These are phyloP conservation scores for Pythium aristosporum DNA, from an alignment of 352 stramenopile genomes.

Conservation along the genomic window DNA sequence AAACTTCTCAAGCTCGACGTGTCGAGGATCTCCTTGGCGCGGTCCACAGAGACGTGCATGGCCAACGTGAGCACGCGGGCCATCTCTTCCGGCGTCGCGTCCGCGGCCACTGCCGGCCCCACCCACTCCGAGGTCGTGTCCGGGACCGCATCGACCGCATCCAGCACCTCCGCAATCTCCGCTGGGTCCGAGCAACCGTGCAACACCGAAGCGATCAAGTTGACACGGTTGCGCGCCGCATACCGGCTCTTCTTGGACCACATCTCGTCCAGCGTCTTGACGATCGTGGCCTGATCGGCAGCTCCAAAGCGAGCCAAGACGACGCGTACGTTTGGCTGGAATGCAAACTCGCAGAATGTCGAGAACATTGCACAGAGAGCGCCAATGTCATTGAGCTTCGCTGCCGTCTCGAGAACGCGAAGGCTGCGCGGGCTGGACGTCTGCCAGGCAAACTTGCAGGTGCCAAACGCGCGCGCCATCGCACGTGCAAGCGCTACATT, in stretches of 20 bases:
- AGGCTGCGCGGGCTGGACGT: not conserved
- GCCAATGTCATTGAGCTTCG: not conserved
- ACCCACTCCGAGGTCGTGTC: not conserved
- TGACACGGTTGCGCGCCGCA: not conserved
- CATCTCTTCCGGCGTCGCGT: not conserved
- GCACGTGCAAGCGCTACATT: not conserved
- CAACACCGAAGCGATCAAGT: not conserved
- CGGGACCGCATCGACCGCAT: not conserved
- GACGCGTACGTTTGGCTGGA: not conserved
- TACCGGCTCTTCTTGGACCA: not conserved
- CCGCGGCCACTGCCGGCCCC: too few species aligned
- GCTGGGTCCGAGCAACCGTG: not conserved
- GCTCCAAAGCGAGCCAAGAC: not conserved
- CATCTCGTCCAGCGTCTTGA: not conserved
- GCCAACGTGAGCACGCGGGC: not conserved
- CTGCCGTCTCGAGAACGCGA: not conserved
- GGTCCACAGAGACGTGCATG: not conserved
- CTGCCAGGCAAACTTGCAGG: not conserved
- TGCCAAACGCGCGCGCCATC: not conserved
- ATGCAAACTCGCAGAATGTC: not conserved
- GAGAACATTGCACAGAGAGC: not conserved
- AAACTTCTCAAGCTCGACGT: too few species aligned
- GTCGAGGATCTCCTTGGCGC: not conserved
- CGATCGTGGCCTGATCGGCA: not conserved
- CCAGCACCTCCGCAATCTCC: not conserved